phyloP scores from a whole-genome alignment of 495 filamentous ascomycete species.

The Xylaria cubensis region DNA sequence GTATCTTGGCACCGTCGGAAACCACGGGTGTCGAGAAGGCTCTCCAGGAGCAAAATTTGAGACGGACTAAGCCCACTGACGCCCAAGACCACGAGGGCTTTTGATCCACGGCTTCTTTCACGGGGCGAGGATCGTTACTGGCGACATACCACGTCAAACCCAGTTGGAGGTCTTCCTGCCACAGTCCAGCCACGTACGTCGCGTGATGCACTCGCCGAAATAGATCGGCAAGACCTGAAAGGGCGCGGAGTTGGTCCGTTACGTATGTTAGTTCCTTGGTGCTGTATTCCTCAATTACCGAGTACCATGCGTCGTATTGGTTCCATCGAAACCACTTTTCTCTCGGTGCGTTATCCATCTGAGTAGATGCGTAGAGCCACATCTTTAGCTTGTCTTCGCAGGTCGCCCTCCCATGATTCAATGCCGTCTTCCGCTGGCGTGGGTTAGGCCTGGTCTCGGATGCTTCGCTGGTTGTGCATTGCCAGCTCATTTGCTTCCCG shows the following conservation, averaged over 20 bases:
- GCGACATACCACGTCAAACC: slow-evolving; percentile 35
- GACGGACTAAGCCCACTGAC: slow-evolving; percentile 30
- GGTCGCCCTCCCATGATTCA: not conserved
- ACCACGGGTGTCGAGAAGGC: slow-evolving; percentile 1
- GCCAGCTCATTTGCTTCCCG: slow-evolving; percentile 33
- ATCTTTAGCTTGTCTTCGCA: slow-evolving; percentile 24
- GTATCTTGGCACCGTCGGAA: not conserved
- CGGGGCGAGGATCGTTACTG: slow-evolving; percentile 22
- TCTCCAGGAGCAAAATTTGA: slow-evolving; percentile 22
- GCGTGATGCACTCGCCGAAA: slow-evolving; percentile 19
- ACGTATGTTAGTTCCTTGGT: slow-evolving; percentile 7
- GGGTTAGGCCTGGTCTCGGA: slow-evolving; percentile 27
- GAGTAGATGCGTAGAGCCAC: slow-evolving; percentile 23
- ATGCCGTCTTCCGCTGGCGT: not conserved
- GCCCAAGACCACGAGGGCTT: slow-evolving; percentile 36
- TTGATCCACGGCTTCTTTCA: slow-evolving; percentile 5
- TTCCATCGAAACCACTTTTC: slow-evolving; percentile 15
- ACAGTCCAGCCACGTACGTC: slow-evolving; percentile 36
- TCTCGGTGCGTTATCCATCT: not conserved
- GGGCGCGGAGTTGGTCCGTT: slow-evolving; percentile 23
- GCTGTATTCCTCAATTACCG: slow-evolving; percentile 27
- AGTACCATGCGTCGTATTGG: slow-evolving; percentile 31
- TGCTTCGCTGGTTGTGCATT: slow-evolving; percentile 15
- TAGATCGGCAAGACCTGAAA: slow-evolving; percentile 14
- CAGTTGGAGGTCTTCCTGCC: slow-evolving; percentile 31